Conservation (phyloP, 371 early-diverging fungal species). For the Actinomortierella wolfii region DNA sequence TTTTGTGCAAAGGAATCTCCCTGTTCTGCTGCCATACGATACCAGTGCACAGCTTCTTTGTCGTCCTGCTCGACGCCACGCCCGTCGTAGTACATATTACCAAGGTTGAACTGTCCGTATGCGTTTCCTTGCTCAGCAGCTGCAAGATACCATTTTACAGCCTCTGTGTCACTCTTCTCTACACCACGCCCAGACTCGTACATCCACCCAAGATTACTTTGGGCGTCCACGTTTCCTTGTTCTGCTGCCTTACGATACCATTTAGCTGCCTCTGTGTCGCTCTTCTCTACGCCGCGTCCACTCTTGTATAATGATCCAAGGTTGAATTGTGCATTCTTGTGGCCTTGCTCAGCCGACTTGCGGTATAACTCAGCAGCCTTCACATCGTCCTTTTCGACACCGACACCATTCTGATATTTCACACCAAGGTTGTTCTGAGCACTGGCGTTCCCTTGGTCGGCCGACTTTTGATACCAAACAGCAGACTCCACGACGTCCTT, state of each 20-base stretch:
- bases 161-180: conserved; percentile 58
- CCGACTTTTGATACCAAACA: conserved; percentile 71
- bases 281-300: conserved; percentile 75
- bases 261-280: conserved; percentile 59
- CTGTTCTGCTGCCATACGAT: conserved; percentile 59
- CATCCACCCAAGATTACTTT: conserved; percentile 81
- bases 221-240: conserved; percentile 80
- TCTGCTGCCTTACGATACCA: conserved; percentile 77
- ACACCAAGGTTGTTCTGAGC: conserved; percentile 82
- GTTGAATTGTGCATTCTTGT: conserved; percentile 68
- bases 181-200: conserved; percentile 89
- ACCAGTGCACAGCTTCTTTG: conserved; percentile 73
- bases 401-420: conserved; percentile 86
- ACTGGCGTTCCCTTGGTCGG: conserved; percentile 79
- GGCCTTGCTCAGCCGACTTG: conserved; percentile 68
- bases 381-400: conserved; percentile 62
- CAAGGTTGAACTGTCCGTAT: conserved; percentile 77
- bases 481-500: conserved; percentile 68
- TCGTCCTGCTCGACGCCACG: conserved; percentile 72
- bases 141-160: conserved; percentile 80
- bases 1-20: conserved; percentile 86
- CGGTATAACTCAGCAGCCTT: conserved; percentile 76
- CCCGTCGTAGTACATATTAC: conserved; percentile 86
- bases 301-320: conserved; percentile 84
- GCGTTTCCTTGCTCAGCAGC: conserved; percentile 82